Conservation (phyloP, 2,329 filamentous ascomycete species). For the Lasiodiplodia gonubiensis region DNA sequence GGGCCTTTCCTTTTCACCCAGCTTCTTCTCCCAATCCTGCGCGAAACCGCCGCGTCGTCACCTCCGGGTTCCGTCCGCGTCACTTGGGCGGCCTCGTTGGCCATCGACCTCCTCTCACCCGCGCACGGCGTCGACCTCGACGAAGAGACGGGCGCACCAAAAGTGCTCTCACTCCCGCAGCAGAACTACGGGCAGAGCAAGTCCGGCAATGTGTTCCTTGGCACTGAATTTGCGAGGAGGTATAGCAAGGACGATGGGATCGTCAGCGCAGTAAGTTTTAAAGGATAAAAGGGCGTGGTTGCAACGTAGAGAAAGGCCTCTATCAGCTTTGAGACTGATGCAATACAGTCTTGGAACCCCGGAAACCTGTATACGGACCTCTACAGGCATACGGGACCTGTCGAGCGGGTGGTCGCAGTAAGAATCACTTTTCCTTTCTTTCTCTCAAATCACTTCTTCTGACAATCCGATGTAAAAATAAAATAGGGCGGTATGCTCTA, state of each 20-base stretch:
- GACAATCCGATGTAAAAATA: not conserved
- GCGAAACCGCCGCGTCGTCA: conserved; percentile 37
- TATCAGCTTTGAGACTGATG: too few relatives aligned
- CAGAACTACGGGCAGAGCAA: conserved; percentile 38
- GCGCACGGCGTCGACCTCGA: conserved; percentile 30
- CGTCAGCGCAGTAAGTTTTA: conserved; percentile 30
- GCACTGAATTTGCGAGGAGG: conserved; percentile 33
- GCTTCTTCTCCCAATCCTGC: conserved; percentile 45
- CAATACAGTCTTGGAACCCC: conserved; percentile 43
- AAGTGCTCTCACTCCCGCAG: not conserved
- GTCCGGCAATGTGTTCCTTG: conserved; percentile 38
- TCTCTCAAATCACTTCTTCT: not conserved
- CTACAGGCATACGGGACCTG: conserved; percentile 36
- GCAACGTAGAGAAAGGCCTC: not conserved
- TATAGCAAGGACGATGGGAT: conserved; percentile 33
- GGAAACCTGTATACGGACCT: conserved; percentile 50
- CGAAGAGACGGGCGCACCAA: conserved; percentile 9
- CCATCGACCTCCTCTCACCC: conserved; percentile 29
- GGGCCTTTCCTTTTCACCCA: conserved; percentile 50
- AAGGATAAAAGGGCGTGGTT: too few relatives aligned
- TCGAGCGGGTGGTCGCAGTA: conserved; percentile 13
- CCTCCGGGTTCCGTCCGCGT: conserved; percentile 42
- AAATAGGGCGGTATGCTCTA: conserved; percentile 5
- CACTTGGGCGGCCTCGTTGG: conserved; percentile 40
- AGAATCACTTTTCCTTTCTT: not conserved